Evolutionary conservation across 768 basidiomycete species (phyloP), one percentile per base, ranked within the genome.

Genomic region (Royoungia palumana): DNA sequence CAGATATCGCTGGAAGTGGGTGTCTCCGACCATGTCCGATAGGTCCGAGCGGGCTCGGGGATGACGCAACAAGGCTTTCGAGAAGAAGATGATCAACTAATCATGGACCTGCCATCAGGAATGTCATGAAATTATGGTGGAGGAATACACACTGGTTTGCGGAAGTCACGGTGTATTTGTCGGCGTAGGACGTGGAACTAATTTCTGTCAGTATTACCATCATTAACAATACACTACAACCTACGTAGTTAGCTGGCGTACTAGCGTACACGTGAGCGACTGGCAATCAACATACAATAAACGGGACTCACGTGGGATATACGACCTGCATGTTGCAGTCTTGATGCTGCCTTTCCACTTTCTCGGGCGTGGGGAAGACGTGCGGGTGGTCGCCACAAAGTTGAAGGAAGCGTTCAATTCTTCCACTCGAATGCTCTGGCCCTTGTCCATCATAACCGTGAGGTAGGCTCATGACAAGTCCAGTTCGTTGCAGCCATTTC

Each of bases 291-390:
- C 21, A 36, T 40, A 34, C 21, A 22, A 24, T 13, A 49, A 47
- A 24, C 2, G 35, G 9, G 28, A 77, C 87, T 69, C 64, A 89
- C 87, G 94, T 94, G 5, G 94, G 90, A 72, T 98, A 98, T 24
- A 95, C 92, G 57, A 99, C 87, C 72, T 98, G 96, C 91, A 98
- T 92, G 67, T 98, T 99, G 72, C 94, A 96, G 67, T 99, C 96
- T 73, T 99, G 96, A 64, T 97, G 94, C 61, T 96, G 94, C 40
- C 96, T 75, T 63, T 94, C 91, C 51, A 94, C 71, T 75, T 95
- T 96, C 70, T 94, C 83, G 2, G 79, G 79, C 0, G 83, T 83
- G 2, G 95, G 95, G 83, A 83, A 97, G 51, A 86, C 67, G 65
- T 93, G 77, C 6, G 95, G 95, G 66, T 99, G 94, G 60, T 99